These are phyloP conservation scores for Colletotrichum sp. DNA, from an alignment of 2,329 filamentous ascomycete species.

Conservation along the genomic window DNA sequence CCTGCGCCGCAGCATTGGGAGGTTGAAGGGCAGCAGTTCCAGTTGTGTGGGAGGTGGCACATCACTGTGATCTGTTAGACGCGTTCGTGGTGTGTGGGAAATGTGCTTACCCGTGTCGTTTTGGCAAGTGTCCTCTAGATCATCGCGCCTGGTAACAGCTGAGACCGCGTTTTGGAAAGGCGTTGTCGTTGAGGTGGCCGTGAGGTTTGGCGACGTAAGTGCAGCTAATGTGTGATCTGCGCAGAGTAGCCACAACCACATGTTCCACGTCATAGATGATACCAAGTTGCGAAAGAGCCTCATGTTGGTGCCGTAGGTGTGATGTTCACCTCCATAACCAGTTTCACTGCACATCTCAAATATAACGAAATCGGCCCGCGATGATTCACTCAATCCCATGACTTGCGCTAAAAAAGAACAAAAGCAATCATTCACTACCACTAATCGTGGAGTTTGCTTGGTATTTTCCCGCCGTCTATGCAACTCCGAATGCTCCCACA, in stretches of 20 bases:
- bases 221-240: background rate
- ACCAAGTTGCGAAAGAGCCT: background rate
- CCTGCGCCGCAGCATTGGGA: slow-evolving; percentile 5
- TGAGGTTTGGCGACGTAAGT: background rate
- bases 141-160: background rate
- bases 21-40: slow-evolving; percentile 8
- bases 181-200: background rate
- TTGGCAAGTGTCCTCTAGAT: background rate
- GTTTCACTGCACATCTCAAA: background rate
- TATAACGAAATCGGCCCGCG: background rate
- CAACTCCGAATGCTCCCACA: slow-evolving; percentile 12
- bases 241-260: background rate
- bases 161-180: background rate
- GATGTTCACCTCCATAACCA: background rate
- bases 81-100: accelerated
- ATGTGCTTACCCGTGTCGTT: background rate
- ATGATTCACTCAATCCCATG: background rate
- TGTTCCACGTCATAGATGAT: background rate
- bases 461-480: slow-evolving; percentile 16
- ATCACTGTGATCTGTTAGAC: background rate
- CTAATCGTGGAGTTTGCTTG: background rate
- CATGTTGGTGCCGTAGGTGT: background rate
- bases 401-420: background rate
- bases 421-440: background rate
- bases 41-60: slow-evolving; percentile 17